Evolutionary conservation across 148 eudicot genomes (phyloP).

Genomic region (Tetragonia tetragonoides): DNA sequence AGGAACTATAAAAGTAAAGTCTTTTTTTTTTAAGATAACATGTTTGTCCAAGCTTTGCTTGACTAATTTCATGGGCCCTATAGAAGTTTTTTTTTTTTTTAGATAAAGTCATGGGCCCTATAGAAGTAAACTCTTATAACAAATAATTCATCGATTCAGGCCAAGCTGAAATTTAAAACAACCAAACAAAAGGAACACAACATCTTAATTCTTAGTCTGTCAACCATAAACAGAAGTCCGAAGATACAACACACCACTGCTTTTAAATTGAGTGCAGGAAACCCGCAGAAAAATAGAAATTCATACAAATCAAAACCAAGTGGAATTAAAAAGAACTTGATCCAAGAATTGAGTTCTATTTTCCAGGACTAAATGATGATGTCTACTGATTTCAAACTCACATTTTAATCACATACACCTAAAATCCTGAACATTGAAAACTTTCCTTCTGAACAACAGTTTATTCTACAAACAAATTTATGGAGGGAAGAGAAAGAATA

Average conservation of each 20-base stretch:
- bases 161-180: neutral
- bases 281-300: neutral
- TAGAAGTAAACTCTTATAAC: too few species aligned
- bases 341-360: neutral
- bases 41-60: too few species aligned
- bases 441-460: neutral
- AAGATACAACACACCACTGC: neutral
- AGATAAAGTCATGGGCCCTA: too few species aligned
- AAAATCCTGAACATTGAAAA: neutral
- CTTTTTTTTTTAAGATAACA: too few species aligned
- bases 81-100: too few species aligned
- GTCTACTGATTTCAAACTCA: neutral
- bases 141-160: neutral
- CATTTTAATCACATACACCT: neutral
- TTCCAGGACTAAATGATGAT: neutral
- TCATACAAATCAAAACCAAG: neutral
- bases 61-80: too few species aligned
- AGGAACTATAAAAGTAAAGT: neutral
- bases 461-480: neutral
- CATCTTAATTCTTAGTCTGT: neutral
- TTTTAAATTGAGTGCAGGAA: neutral
- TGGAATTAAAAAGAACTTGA: neutral
- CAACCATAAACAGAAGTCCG: neutral
- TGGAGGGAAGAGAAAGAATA: neutral
- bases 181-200: neutral